Conservation (phyloP, 805 yeast species). For the Komagataella ulmi region DNA sequence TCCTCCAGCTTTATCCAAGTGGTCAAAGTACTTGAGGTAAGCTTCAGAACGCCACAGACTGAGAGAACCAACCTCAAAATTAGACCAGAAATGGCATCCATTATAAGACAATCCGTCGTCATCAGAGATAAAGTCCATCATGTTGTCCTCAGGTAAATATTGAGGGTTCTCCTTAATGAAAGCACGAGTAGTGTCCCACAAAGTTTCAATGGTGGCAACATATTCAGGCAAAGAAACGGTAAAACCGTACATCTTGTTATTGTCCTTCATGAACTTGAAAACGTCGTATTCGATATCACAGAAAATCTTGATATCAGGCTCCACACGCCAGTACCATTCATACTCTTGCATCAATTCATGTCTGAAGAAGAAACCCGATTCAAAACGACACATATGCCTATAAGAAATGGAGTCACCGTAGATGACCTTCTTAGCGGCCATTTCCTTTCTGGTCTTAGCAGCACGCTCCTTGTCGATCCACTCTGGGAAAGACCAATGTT, state of each 20-base stretch:
- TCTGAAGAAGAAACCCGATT: constrained; percentile 80
- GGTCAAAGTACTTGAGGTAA: constrained; percentile 56
- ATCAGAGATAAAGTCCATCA: constrained; percentile 57
- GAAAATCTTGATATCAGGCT: constrained; percentile 68
- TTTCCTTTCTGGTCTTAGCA: constrained; percentile 37
- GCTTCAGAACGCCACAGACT: constrained; percentile 66
- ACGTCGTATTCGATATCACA: constrained; percentile 77
- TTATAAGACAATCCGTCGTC: constrained; percentile 62
- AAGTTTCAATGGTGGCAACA: constrained; percentile 54
- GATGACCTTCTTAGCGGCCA: constrained; percentile 37
- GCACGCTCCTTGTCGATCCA: constrained; percentile 68
- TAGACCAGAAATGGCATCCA: constrained; percentile 86
- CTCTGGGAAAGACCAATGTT: constrained; percentile 80
- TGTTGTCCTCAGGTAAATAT: constrained; percentile 43
- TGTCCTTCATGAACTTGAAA: constrained; percentile 73
- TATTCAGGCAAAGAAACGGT: constrained; percentile 73
- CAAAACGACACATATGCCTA: constrained; percentile 89
- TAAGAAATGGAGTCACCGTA: constrained; percentile 58
- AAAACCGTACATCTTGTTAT: constrained; percentile 61
- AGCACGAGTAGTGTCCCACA: constrained; percentile 59
- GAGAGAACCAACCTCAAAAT: constrained; percentile 71
- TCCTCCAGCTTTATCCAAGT: constrained; percentile 75
- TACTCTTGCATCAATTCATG: constrained; percentile 65
- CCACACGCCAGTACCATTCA: constrained; percentile 92
- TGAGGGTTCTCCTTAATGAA: constrained; percentile 51